phyloP scores from a whole-genome alignment of 805 yeast species.

The Saccharomycopsis vini region DNA sequence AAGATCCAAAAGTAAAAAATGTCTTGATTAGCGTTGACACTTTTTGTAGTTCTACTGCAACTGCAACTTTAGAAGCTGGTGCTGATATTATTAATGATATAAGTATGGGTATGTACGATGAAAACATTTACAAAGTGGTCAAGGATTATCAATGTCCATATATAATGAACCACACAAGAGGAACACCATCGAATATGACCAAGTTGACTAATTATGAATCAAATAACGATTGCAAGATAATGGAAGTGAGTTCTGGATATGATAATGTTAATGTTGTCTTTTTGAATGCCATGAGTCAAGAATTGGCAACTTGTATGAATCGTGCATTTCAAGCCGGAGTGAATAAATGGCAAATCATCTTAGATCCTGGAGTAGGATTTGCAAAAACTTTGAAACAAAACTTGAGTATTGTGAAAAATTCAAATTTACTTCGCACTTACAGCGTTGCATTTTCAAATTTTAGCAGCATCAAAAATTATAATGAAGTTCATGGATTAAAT shows the following conservation, averaged over 20 bases:
- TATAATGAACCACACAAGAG: constrained; percentile 77
- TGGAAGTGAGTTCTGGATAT: too few relatives aligned
- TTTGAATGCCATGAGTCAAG: constrained; percentile 53
- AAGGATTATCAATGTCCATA: constrained; percentile 62
- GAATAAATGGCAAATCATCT: constrained; percentile 78
- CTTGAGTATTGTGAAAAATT: constrained; percentile 47
- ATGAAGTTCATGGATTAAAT: constrained; percentile 5
- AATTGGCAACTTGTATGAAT: constrained; percentile 46
- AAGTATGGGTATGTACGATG: constrained; percentile 77
- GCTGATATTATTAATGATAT: constrained; percentile 91
- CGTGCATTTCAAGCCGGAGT: constrained; percentile 58
- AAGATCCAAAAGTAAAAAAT: constrained; percentile 29
- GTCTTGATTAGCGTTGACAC: constrained; percentile 80
- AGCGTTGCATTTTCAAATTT: constrained; percentile 26
- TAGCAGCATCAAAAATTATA: constrained; percentile 21
- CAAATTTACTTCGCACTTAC: constrained; percentile 40
- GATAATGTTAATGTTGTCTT: constrained; percentile 32
- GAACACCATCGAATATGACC: constrained; percentile 69
- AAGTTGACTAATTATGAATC: constrained; percentile 41
- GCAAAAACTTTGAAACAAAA: constrained; percentile 79
- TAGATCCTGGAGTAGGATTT: constrained; percentile 96
- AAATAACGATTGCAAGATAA: too few relatives aligned
- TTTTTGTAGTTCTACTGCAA: constrained; percentile 69
- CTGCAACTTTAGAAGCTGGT: constrained; percentile 57
- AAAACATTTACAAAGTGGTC: constrained; percentile 56